A percentile compares a stretch with the other conserved stretches of the same genome.
Evolutionary conservation across 805 yeast species (phyloP).

Genomic region (Ogataea thermomethanolica): DNA sequence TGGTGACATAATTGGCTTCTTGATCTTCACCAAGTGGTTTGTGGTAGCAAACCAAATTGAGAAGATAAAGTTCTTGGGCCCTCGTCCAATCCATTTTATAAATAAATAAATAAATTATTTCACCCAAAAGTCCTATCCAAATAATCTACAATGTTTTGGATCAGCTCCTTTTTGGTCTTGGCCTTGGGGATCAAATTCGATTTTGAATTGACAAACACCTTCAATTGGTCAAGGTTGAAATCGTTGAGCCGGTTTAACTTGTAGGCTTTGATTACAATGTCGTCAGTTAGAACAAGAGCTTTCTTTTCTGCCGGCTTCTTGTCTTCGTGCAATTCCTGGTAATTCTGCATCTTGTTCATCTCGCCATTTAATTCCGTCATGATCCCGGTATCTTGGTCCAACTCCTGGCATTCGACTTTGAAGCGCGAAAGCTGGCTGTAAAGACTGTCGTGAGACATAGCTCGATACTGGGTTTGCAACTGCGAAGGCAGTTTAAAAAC

Average conservation of each 20-base stretch:
- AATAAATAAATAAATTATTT: constrained; percentile 1
- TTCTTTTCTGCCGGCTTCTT: constrained; percentile 13
- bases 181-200: constrained; percentile 35
- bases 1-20: constrained; percentile 12
- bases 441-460: constrained; percentile 19
- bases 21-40: constrained; percentile 29
- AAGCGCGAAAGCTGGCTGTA: too few species aligned
- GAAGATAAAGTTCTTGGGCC: constrained; percentile 22
- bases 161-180: constrained; percentile 40
- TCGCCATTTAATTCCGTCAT: constrained; percentile 20
- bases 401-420: too few species aligned
- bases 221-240: constrained; percentile 43
- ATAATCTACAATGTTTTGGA: constrained; percentile 37
- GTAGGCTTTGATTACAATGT: constrained; percentile 42
- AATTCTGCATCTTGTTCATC: constrained; percentile 25
- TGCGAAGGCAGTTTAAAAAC: constrained; percentile 8
- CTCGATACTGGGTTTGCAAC: constrained; percentile 16
- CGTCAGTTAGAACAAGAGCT: constrained; percentile 31
- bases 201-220: constrained; percentile 36
- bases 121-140: constrained; percentile 11
- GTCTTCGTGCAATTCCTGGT: constrained; percentile 14
- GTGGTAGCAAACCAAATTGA: constrained; percentile 27
- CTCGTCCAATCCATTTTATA: constrained; percentile 20
- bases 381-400: constrained; percentile 6
- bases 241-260: constrained; percentile 30